Percentiles rank a stretch among this genome's conserved stretches.
Conservation (phyloP, 129 eudicot species). For the Logfia minima region DNA sequence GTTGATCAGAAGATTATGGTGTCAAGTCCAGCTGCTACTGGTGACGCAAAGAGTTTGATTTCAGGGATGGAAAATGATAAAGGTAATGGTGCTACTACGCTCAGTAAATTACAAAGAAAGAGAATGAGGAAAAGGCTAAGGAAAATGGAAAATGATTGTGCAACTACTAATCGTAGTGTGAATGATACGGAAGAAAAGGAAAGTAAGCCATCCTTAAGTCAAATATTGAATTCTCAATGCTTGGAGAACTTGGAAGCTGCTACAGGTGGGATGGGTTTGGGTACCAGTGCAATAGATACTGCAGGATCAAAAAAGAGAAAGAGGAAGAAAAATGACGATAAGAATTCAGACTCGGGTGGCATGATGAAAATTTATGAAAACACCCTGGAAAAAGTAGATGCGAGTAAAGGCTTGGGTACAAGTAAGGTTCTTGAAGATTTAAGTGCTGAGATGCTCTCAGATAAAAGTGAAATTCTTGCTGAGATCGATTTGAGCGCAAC, state of each 20-base stretch:
- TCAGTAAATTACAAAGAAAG: not conserved
- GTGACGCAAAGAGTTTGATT: constrained; percentile 8
- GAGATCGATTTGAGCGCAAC: constrained; percentile 2
- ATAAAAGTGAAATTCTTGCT: constrained; percentile 12
- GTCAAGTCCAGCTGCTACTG: not conserved
- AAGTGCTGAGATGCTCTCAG: constrained; percentile 4
- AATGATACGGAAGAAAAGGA: not conserved
- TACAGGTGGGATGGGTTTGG: constrained; percentile 16
- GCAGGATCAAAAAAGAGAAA: not conserved
- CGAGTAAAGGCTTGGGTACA: not conserved
- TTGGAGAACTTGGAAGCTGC: constrained; percentile 9
- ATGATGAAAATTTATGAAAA: not conserved
- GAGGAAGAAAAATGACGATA: constrained; percentile 7
- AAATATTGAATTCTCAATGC: not conserved
- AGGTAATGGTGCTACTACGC: not conserved
- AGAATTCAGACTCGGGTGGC: not conserved
- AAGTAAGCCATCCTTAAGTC: constrained; percentile 6
- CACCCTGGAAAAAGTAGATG: not conserved
- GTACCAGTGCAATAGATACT: constrained; percentile 11
- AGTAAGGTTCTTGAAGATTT: not conserved
- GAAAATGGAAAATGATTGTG: not conserved
- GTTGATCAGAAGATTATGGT: constrained; percentile 10
- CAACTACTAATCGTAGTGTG: not conserved
- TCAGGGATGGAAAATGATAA: not conserved
- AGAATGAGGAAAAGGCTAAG: not conserved